Evolutionary conservation across 352 stramenopile genomes (phyloP), one percentile per base, ranked within the genome.

Genomic region (Phytophthora agathidicida): DNA sequence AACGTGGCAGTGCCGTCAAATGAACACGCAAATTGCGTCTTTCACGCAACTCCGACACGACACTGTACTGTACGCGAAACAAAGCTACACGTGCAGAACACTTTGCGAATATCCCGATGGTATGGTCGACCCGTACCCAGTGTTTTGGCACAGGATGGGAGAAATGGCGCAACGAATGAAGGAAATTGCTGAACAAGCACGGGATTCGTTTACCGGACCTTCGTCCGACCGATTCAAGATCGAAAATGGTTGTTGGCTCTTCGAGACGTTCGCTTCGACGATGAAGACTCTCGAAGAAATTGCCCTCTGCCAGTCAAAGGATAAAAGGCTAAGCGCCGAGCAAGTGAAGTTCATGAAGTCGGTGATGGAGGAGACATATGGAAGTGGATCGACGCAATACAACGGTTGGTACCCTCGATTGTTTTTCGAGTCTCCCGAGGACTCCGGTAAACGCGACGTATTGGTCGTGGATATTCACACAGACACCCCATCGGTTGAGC

Each of bases 1-100:
- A 2, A 10, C 19, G 8, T 71, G 61, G 54, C 41, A 57, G n/a
- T 22, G 30, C 2, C 54, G 48, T 3, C 43, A 58, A 39, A 71
- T 66, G 54, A 66, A 65, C 22, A 64, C 51, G 22, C 63, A 68
- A 20, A 23, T 72, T 6, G 57, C 44, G 0, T 68, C 57, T 3
- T 68, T 68, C 19, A 53, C 57, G 1, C 57, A 68, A 30, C 46
- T 72, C 19, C 57, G 50, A 16, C 57, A 72, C 30, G 63, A 68
- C 10, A 48, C 63, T 8, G 49, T 60, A 27, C 57, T 68, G 10
- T 72, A 72, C 14, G 38, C 62, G 1, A 71, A 71, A 31, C 44
- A 66, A 45, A 57, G 61, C 30, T 60, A 54, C 28, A 58, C 54
- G n/a, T 20, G 37, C 13, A 41, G 33, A n/a, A n/a, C n/a, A 19